Base-by-base conservation (phyloP, 345 rosid species). In the Aquilaria sinensis region DNA sequence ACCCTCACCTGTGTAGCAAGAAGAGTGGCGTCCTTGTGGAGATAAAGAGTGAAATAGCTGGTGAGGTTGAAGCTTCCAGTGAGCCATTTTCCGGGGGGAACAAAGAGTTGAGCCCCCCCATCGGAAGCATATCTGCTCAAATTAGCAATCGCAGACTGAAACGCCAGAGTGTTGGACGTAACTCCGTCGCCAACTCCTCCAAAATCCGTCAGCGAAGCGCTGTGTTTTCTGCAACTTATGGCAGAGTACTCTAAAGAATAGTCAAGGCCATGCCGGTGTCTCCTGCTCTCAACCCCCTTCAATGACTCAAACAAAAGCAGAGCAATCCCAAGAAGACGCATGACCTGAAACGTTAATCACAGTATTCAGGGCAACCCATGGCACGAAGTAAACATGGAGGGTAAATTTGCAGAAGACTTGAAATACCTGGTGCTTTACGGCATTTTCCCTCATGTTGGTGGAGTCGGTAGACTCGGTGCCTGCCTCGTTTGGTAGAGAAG, bases 51-150 rank as follows among this genome's bases (percentile, higher is more conserved):
- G 78, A 92, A 92, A 75, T 92, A 85, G 67, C 93, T 89, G 53
- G 93, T 89, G 67, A 92, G 89, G 52, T 89, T 87, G 72, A 92
- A 92, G 70, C 85, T 85, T 12, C 94, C 94, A 49, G 97, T 90
- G 61, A 93, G 67, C 96, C 96, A 93, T 63, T 75, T 87, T 12
- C 98, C 98, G 0, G 96, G 78, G 13, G 98, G 98, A 48, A 93
- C 86, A 47, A 83, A 65, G 13, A 93, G 92, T 67, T 81, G 75
- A 2, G 94, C 77, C n/a, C 97, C 98, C 0, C 98, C 97, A 12
- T 69, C 61, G 12, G 81, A 57, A 45, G 76, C 69, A 62, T 70
- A 84, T 63, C 71, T 75, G 71, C 88, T 79, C 31, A 93, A 78
- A 57, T 86, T 71, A 11, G 75, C 70, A 47, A 93, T 70, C 30